Evolutionary conservation across 1,284 basidiomycete species (phyloP), one percentile per base, ranked within the genome.

Genomic region (Leccinum subrobustum): DNA sequence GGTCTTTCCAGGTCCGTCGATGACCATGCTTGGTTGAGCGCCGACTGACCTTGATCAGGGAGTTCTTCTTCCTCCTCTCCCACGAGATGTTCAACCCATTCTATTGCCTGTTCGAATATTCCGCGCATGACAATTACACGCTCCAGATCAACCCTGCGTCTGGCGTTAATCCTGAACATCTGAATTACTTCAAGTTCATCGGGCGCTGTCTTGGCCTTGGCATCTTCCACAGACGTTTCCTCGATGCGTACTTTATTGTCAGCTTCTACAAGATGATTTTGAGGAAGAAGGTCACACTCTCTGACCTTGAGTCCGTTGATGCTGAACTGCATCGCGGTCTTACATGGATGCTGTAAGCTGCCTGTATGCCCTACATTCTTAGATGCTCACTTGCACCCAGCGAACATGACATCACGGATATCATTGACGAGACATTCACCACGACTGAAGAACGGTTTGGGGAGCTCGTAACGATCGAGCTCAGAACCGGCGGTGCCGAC

Each of bases 161-260:
- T 54, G 92, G 92, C 57, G 92, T 97, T 72, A 97, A 97, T 75
- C 95, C 95, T 0, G 95, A 97, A 75, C 95, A 97, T 78, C 77
- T 97, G 69, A 96, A 96, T 79, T 97, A 96, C 79, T 96, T 97
- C 88, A 96, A 96, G 78, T 97, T 97, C 73, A 96, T 97, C 67
- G 95, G 95, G 14, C 87, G 95, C 58, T 92, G 91, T 63, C 82
- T 97, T 54, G 95, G 95, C 56, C 82, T 97, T 39, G 94, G 92
- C 65, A 96, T 97, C 74, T 97, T 97, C 87, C 95, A 97, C 75
- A 87, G 95, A 64, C 89, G 95, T 23, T 97, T 97, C 87, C 79
- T 97, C 65, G 95, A 97, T 69, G 95, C 95, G 33, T 96, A 96
- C 82, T 97, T 97, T 71, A 96, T 97, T 66, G 92, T 94, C 70